Percentiles rank a stretch among this genome's conserved stretches.
Evolutionary conservation across 257 asterid genomes (phyloP).

Genomic region (Ilex aquifolium): DNA sequence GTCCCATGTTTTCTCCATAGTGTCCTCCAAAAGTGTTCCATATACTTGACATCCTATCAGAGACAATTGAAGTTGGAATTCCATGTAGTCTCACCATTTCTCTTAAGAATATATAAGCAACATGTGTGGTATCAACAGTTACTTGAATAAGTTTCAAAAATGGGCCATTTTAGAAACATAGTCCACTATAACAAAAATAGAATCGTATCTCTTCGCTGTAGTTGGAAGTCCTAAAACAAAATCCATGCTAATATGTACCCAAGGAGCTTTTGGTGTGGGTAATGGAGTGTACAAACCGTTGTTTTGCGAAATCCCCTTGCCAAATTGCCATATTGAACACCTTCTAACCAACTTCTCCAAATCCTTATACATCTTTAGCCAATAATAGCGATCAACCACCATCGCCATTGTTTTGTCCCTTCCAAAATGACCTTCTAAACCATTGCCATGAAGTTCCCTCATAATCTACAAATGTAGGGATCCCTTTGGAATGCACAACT

Average conservation of each 20-base stretch:
- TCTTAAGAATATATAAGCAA: neutral
- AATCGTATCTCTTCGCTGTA: neutral
- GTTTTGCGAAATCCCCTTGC: too few species aligned
- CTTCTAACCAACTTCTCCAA: too few species aligned
- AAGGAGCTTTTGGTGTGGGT: too few species aligned
- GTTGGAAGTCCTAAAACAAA: neutral
- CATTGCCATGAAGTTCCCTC: too few species aligned
- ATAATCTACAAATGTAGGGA: too few species aligned
- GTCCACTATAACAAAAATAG: neutral
- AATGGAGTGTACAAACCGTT: too few species aligned
- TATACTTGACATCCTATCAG: neutral
- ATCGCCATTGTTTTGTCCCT: too few species aligned
- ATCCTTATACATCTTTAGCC: too few species aligned
- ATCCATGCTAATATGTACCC: neutral
- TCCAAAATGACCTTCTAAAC: too few species aligned
- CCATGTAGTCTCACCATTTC: neutral
- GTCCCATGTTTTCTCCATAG: neutral
- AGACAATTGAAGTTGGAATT: neutral
- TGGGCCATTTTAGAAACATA: neutral
- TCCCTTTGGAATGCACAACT: too few species aligned
- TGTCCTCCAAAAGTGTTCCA: neutral
- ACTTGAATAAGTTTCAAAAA: neutral
- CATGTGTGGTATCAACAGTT: neutral
- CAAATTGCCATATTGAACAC: too few species aligned
- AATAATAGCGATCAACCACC: too few species aligned